Conservation (phyloP, 2,329 filamentous ascomycete genomes). For the Didymella arachidicola region DNA sequence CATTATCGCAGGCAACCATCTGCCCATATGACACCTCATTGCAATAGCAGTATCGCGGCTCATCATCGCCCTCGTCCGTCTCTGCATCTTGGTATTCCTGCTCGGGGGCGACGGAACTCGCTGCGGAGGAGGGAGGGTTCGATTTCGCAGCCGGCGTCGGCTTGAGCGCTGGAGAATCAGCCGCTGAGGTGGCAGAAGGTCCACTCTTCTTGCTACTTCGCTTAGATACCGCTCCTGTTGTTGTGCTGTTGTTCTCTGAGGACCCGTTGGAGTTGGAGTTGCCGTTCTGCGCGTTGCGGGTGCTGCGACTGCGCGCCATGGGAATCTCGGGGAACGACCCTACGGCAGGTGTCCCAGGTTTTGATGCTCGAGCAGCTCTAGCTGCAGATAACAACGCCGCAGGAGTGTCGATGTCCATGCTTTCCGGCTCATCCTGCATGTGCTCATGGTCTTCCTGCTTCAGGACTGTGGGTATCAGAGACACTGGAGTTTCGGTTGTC, state of each 20-base stretch:
- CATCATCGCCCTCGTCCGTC: constrained; percentile 53
- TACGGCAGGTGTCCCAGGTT: constrained; percentile 58
- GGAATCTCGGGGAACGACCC: constrained; percentile 54
- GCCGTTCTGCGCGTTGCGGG: constrained; percentile 50
- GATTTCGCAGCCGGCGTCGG: constrained; percentile 35
- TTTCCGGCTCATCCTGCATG: constrained; percentile 51
- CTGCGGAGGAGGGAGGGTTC: constrained; percentile 43
- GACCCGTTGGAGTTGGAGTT: constrained; percentile 47
- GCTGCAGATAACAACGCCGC: constrained; percentile 40
- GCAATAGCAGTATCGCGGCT: constrained; percentile 71
- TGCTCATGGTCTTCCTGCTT: constrained; percentile 60
- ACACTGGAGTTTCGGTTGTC: constrained; percentile 30
- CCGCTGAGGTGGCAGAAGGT: constrained; percentile 29
- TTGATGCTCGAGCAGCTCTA: constrained; percentile 54
- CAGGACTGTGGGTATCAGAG: constrained; percentile 59
- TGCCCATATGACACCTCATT: constrained; percentile 70
- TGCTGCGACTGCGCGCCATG: constrained; percentile 54
- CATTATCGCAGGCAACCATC: constrained; percentile 74
- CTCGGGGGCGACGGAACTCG: constrained; percentile 44
- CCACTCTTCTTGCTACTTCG: constrained; percentile 49
- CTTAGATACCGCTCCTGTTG: constrained; percentile 45
- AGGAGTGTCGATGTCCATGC: constrained; percentile 46
- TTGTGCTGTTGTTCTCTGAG: constrained; percentile 51
- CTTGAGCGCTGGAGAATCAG: constrained; percentile 43
- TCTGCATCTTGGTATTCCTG: constrained; percentile 46